A percentile compares a stretch with the other conserved stretches of the same genome.
phyloP scores from a whole-genome alignment of 208 protist genomes.

The Borovskyia barvae region DNA sequence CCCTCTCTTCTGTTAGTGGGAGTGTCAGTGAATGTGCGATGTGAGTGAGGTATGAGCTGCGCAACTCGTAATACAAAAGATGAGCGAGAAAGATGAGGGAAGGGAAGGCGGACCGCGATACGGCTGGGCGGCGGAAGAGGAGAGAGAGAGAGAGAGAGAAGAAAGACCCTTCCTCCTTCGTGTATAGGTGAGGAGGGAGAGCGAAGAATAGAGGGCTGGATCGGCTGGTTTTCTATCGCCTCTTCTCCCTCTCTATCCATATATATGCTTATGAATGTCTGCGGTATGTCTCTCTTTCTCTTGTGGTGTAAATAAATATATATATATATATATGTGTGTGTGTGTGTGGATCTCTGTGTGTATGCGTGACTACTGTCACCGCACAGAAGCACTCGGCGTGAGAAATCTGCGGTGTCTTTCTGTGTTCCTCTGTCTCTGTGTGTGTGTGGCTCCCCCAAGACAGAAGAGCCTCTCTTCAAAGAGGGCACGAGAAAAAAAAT shows the following conservation, averaged over 20 bases:
- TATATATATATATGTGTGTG: neutral
- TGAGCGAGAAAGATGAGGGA: neutral
- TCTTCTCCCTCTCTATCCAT: neutral
- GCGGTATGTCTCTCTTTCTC: too few species aligned
- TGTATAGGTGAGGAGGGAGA: conserved; percentile 1
- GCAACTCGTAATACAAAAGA: neutral
- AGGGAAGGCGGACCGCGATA: neutral
- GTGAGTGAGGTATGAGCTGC: too few species aligned
- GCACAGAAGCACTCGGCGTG: too few species aligned
- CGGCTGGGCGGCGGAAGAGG: neutral
- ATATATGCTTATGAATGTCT: neutral
- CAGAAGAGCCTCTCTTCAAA: too few species aligned
- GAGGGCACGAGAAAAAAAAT: conserved; percentile 11
- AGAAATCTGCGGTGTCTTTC: too few species aligned
- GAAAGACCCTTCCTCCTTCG: neutral
- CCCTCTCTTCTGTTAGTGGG: neutral
- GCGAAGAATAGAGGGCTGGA: too few species aligned
- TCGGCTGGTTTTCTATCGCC: too few species aligned
- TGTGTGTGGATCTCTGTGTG: neutral
- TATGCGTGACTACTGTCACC: too few species aligned
- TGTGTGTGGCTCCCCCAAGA: too few species aligned
- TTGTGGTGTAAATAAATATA: too few species aligned
- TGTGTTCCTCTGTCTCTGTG: too few species aligned
- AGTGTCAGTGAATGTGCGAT: too few species aligned
- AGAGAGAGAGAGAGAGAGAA: conserved; percentile 1